Percentiles rank a stretch among this genome's conserved stretches.
These are phyloP conservation scores for Styphnolobium japonicum DNA, from an alignment of 306 rosid species.

Conservation along the genomic window DNA sequence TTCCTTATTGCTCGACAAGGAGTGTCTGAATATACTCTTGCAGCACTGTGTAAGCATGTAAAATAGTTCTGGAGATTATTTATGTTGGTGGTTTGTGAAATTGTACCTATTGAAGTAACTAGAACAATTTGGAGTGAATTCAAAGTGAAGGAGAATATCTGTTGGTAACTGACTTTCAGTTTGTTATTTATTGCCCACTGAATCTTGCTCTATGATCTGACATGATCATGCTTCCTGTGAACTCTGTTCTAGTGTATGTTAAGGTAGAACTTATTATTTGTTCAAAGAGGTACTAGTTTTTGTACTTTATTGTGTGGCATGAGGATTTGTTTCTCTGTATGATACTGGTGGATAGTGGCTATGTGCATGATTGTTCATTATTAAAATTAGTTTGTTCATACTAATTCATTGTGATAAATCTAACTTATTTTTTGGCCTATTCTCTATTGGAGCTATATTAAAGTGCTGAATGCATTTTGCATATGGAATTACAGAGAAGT, in stretches of 20 bases:
- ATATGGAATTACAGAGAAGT: constrained; percentile 71
- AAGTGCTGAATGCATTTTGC: constrained; percentile 16
- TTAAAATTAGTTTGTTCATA: neutral
- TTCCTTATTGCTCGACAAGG: constrained; percentile 1
- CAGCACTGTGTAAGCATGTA: constrained; percentile 4
- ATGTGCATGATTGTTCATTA: constrained; percentile 4
- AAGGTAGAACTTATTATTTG: neutral
- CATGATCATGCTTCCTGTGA: neutral
- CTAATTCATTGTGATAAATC: neutral
- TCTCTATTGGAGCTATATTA: neutral
- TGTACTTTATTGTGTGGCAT: neutral
- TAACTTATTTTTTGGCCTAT: neutral
- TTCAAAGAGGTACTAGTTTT: neutral
- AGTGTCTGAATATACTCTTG: constrained; percentile 13
- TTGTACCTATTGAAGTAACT: neutral
- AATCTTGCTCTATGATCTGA: neutral
- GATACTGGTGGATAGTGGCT: neutral
- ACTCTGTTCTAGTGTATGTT: neutral
- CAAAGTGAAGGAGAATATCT: constrained; percentile 10
- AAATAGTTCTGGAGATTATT: neutral
- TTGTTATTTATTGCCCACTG: neutral
- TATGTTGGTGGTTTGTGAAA: neutral
- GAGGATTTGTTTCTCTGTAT: neutral
- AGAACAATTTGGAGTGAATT: constrained; percentile 3
- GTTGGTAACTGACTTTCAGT: neutral